Evolutionary conservation across 2,329 filamentous ascomycete species (phyloP).

Genomic region (Fusarium musae): DNA sequence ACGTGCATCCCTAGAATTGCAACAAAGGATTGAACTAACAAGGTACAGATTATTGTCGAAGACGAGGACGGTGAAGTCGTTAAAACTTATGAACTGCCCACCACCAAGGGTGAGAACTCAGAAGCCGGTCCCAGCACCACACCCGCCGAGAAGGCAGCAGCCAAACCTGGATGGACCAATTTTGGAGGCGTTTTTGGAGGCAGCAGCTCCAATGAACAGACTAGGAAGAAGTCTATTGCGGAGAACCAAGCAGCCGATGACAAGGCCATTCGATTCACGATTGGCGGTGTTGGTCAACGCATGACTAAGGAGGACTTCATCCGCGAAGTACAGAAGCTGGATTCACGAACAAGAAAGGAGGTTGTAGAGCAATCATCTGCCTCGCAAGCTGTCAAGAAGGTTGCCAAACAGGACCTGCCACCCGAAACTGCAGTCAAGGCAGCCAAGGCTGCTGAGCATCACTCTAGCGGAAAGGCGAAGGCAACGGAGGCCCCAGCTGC

Average conservation of each 20-base stretch:
- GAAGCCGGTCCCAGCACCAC: constrained; percentile 55
- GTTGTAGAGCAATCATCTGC: constrained; percentile 64
- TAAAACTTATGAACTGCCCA: constrained; percentile 81
- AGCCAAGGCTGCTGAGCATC: constrained; percentile 32
- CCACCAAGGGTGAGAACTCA: constrained; percentile 53
- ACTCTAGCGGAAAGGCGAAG: constrained; percentile 13
- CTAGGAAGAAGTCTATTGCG: constrained; percentile 53
- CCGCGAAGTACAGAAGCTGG: constrained; percentile 76
- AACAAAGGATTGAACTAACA: constrained; percentile 42
- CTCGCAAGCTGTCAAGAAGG: constrained; percentile 59
- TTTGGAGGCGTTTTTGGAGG: constrained; percentile 48
- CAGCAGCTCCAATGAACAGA: constrained; percentile 51
- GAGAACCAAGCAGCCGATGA: constrained; percentile 71
- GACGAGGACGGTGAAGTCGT: constrained; percentile 88
- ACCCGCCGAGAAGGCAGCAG: constrained; percentile 51
- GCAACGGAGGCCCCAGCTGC: constrained; percentile 7
- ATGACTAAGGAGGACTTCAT: constrained; percentile 88
- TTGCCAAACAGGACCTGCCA: constrained; percentile 57
- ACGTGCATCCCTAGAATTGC: constrained; percentile 45
- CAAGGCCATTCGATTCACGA: constrained; percentile 78
- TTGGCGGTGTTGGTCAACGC: constrained; percentile 75
- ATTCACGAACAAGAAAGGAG: constrained; percentile 70
- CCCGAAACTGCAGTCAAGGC: constrained; percentile 33
- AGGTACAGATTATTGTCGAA: constrained; percentile 80
- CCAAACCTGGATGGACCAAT: constrained; percentile 63